Evolutionary conservation across 2,329 filamentous ascomycete species (phyloP).

Genomic region (Aspergillus pseudoglaucus): DNA sequence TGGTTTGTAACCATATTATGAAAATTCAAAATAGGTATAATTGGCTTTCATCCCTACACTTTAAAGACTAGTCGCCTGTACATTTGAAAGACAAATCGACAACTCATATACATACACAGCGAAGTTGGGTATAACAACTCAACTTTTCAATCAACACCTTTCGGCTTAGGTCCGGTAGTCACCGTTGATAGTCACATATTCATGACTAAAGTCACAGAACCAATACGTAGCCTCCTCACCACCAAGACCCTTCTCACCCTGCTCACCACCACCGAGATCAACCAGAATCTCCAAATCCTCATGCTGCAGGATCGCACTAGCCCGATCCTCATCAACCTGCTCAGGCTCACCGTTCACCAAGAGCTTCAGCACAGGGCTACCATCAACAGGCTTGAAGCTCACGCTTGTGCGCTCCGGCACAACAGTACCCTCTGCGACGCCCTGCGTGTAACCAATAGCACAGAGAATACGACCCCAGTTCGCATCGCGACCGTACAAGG

Average conservation of each 20-base stretch:
- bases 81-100: conserved; percentile 1
- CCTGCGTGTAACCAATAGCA: conserved; percentile 73
- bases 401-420: conserved; percentile 53
- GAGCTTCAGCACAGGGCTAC: conserved; percentile 50
- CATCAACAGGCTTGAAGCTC: conserved; percentile 55
- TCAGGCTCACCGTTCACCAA: conserved; percentile 58
- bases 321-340: conserved; percentile 54
- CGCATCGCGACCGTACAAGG: conserved; percentile 91
- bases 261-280: conserved; percentile 47
- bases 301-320: conserved; percentile 53
- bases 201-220: conserved; percentile 64
- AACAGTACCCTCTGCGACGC: conserved; percentile 40
- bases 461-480: conserved; percentile 98
- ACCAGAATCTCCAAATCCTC: conserved; percentile 60
- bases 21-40: conserved; percentile 20
- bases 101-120: not conserved
- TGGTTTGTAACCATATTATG: conserved; percentile 32
- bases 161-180: conserved; percentile 55
- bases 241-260: conserved; percentile 34
- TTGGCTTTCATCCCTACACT: conserved; percentile 9
- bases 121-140: not conserved
- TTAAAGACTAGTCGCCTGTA: no score
- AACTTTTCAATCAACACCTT: not conserved
- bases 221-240: conserved; percentile 53
- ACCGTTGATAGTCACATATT: conserved; percentile 64